phyloP scores from a whole-genome alignment of 2,329 filamentous ascomycete genomes.

The Rutstroemia sp. region DNA sequence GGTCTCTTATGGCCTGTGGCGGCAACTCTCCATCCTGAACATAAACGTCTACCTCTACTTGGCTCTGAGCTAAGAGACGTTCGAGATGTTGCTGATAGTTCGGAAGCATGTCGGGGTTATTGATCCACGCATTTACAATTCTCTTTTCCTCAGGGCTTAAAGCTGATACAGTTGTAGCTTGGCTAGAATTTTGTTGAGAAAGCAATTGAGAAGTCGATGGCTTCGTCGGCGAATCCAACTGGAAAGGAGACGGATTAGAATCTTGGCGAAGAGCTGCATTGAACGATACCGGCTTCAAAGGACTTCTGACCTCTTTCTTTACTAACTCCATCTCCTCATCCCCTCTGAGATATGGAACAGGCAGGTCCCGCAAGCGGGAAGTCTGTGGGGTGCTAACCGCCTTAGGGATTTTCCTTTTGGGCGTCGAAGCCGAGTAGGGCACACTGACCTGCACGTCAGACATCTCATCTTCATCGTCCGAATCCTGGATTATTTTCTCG shows the following conservation, averaged over 20 bases:
- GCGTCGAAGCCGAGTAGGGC: constrained; percentile 12
- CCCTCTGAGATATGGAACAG: background rate
- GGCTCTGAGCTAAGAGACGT: constrained; percentile 18
- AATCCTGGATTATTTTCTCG: constrained; percentile 24
- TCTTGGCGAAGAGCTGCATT: constrained; percentile 20
- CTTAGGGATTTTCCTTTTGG: constrained; percentile 15
- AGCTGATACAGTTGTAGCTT: constrained; percentile 17
- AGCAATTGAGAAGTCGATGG: background rate
- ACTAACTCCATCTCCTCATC: constrained; percentile 7
- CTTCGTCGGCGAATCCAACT: constrained; percentile 10
- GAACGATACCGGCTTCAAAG: constrained; percentile 22
- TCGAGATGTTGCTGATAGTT: constrained; percentile 17
- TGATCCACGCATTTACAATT: constrained; percentile 20
- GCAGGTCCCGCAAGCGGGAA: background rate
- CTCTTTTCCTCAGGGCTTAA: constrained; percentile 22
- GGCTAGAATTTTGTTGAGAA: constrained; percentile 15
- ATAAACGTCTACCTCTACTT: constrained; percentile 16
- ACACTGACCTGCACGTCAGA: constrained; percentile 15
- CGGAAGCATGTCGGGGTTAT: constrained; percentile 15
- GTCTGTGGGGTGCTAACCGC: background rate
- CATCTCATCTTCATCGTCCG: constrained; percentile 26
- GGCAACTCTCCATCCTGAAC: constrained; percentile 17
- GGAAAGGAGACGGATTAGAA: constrained; percentile 21
- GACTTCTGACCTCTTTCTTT: constrained; percentile 20
- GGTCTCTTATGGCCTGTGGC: constrained; percentile 19